phyloP scores from a whole-genome alignment of 73 alveolate species.

The Effrenium voratum region DNA sequence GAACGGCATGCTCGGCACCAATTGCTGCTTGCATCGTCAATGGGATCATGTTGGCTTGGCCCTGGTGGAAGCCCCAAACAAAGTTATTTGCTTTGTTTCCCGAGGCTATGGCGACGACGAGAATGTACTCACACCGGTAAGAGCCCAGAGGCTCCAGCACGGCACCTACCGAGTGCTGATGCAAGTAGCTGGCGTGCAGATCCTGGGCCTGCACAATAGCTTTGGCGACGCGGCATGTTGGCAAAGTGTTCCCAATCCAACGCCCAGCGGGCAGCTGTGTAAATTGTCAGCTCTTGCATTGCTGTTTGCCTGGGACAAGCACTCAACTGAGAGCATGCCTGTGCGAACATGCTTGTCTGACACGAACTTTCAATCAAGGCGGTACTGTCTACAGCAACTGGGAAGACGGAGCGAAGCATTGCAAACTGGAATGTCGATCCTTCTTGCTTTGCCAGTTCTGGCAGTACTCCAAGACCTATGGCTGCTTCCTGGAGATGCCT shows the following conservation, averaged over 20 bases:
- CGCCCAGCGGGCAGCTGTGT: too few relatives aligned
- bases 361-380: not conserved
- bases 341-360: not conserved
- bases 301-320: too few relatives aligned
- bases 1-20: constrained; percentile 89
- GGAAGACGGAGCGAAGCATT: constrained; percentile 82
- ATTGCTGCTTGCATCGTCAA: not conserved
- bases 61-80: not conserved
- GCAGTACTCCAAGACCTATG: constrained; percentile 73
- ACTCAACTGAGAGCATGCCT: not conserved
- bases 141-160: constrained; percentile 87
- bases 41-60: not conserved
- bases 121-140: constrained; percentile 33
- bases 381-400: constrained; percentile 72
- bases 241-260: not conserved
- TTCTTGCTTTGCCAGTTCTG: constrained; percentile 84
- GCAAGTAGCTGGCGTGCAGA: constrained; percentile 45
- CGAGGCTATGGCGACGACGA: constrained; percentile 37
- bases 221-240: constrained; percentile 28
- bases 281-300: too few relatives aligned
- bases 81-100: not conserved
- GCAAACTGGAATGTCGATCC: constrained; percentile 81
- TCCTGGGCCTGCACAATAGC: constrained; percentile 79
- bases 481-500: constrained; percentile 90
- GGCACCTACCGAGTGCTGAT: constrained; percentile 85